Evolutionary conservation across 768 basidiomycete genomes (phyloP), one percentile per base, ranked within the genome.

Genomic region (Leccinum longicurvipes): DNA sequence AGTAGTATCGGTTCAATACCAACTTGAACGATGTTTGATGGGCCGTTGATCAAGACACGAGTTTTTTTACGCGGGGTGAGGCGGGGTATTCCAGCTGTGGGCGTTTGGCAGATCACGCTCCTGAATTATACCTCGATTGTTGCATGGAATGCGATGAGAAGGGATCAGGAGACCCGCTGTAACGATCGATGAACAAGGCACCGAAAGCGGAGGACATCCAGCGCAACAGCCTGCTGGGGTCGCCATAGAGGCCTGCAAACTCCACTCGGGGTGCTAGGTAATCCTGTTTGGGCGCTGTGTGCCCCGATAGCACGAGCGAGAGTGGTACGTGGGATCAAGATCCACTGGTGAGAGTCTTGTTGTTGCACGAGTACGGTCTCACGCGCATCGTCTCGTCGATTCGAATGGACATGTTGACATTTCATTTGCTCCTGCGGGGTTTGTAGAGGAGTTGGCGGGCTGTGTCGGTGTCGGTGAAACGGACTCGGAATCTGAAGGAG

Each of bases 101-200:
- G 95, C 65, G 76, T 94, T 62, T 32, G 91, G 87, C 79, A 91
- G 1, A 76, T 93, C 11, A 86, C 85, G 0, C 68, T 90, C 19
- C 79, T 94, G 19, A 86, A 91, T 67, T n/a, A n/a, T n/a, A 74
- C 79, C 0, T 66, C 77, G 1, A 80, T 85, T 15, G 77, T 80
- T 0, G 67, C 70, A 0, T 89, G 82, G 84, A 73, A 67, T 39
- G 72, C 79, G 5, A 65, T 67, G 14, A 59, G 10, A 56, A 55
- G 3, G 64, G 64, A 6, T 54, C 71, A 9, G 65, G 70, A 7
- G 76, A 81, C 39, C 79, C 81, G 1, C 67, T 87, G 14, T 61
- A 64, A 9, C 21, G 74, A 5, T 72, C 88, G 51, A 63, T 87
- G 29, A 69, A 74, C 24, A 80, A 80, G 59, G 77, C 79, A 6